Conservation (phyloP, 2,329 filamentous ascomycete genomes). For the Fusarium sp. region DNA sequence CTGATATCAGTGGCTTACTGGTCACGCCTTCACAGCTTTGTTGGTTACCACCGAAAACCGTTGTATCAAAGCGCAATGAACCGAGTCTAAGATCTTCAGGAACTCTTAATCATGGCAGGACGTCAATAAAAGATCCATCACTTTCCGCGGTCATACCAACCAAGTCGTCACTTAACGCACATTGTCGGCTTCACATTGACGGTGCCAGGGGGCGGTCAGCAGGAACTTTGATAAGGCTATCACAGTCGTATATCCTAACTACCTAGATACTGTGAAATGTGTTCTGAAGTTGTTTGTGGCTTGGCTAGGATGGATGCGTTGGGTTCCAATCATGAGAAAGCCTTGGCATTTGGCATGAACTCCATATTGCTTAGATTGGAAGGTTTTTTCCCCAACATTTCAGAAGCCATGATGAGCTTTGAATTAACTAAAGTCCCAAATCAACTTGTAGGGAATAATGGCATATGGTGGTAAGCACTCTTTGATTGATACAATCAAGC, state of each 20-base stretch:
- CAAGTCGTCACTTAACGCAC: not conserved
- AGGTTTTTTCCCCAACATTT: not conserved
- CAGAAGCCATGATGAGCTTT: not conserved
- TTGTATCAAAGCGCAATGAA: not conserved
- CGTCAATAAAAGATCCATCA: not conserved
- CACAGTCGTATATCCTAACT: not conserved
- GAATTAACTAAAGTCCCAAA: not conserved
- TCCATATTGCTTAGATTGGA: conserved; percentile 1
- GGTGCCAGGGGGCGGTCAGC: not conserved
- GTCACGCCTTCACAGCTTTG: not conserved
- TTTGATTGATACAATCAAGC: conserved; percentile 4
- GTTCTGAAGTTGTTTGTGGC: conserved; percentile 19
- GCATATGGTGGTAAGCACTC: not conserved
- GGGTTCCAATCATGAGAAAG: conserved; percentile 28
- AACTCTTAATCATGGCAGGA: conserved; percentile 5
- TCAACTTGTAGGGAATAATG: not conserved
- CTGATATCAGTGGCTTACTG: conserved; percentile 2
- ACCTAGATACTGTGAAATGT: conserved; percentile 8
- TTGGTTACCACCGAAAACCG: not conserved
- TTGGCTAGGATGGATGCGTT: conserved; percentile 15
- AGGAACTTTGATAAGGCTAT: not conserved
- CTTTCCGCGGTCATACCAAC: not conserved
- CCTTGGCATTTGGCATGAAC: not conserved
- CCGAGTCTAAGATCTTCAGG: conserved; percentile 17
- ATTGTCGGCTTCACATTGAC: not conserved